Conservation (phyloP, 495 filamentous ascomycete species). For the Trichocladium antarcticum region DNA sequence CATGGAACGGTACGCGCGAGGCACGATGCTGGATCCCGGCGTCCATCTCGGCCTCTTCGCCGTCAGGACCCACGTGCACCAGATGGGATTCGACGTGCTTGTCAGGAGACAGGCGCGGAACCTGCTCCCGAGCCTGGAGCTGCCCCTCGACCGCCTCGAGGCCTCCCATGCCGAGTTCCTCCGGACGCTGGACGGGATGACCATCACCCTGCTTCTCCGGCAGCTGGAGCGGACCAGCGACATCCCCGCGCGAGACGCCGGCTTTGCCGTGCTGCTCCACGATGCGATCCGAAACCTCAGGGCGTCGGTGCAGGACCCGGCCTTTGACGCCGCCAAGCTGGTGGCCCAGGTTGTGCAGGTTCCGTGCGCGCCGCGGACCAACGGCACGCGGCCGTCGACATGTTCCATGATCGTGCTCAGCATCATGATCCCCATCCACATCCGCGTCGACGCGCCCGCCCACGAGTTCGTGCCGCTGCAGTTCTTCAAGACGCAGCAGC, state of each 20-base stretch:
- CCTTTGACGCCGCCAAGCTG: slow-evolving; percentile 37
- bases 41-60: slow-evolving; percentile 70
- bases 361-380: slow-evolving; percentile 26
- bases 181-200: slow-evolving; percentile 46
- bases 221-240: slow-evolving; percentile 34
- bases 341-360: slow-evolving; percentile 29
- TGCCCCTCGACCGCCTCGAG: slow-evolving; percentile 48
- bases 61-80: slow-evolving; percentile 52
- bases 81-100: slow-evolving; percentile 61
- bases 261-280: slow-evolving; percentile 29
- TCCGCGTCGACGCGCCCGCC: slow-evolving; percentile 21
- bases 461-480: slow-evolving; percentile 37
- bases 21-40: slow-evolving; percentile 47
- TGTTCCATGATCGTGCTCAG: slow-evolving; percentile 34
- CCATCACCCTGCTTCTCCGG: slow-evolving; percentile 41
- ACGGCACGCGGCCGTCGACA: slow-evolving; percentile 17
- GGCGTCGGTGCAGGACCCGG: slow-evolving; percentile 28
- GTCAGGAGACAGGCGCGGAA: slow-evolving; percentile 53
- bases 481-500: slow-evolving; percentile 42
- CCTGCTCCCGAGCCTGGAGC: slow-evolving; percentile 53
- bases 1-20: slow-evolving; percentile 50
- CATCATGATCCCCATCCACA: slow-evolving; percentile 37
- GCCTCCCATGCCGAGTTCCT: slow-evolving; percentile 48
- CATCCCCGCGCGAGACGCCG: slow-evolving; percentile 8
- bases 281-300: slow-evolving; percentile 30